These are phyloP conservation scores for Tylopilus rubrobrunneus DNA, from an alignment of 768 basidiomycete genomes.

Conservation along the genomic window DNA sequence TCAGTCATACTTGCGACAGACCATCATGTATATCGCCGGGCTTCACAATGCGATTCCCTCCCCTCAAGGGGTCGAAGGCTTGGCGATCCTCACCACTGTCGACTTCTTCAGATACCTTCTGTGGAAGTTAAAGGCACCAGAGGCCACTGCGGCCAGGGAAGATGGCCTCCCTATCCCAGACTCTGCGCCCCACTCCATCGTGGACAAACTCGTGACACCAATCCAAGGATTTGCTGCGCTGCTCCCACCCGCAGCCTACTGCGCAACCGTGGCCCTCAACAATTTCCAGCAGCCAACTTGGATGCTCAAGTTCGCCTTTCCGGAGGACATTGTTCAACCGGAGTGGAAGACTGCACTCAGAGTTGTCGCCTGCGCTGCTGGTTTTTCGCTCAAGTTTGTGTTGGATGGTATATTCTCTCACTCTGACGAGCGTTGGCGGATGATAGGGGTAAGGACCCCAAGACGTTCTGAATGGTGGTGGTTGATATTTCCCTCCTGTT, in stretches of 20 bases:
- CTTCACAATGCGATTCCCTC: constrained; percentile 11
- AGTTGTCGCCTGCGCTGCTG: constrained; percentile 26
- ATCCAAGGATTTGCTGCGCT: constrained; percentile 23
- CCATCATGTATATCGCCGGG: constrained; percentile 29
- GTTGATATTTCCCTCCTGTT: background rate
- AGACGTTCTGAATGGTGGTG: background rate
- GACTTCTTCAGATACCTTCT: constrained; percentile 21
- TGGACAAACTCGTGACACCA: constrained; percentile 27
- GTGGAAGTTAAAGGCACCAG: constrained; percentile 2
- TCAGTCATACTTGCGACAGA: constrained; percentile 10
- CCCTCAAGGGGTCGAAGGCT: constrained; percentile 19
- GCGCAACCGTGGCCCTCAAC: constrained; percentile 25
- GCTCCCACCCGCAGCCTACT: constrained; percentile 28
- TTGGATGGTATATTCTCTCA: constrained; percentile 9
- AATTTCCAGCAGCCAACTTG: constrained; percentile 35
- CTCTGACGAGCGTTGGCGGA: constrained; percentile 30
- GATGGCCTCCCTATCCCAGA: constrained; percentile 18
- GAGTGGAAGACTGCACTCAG: constrained; percentile 24
- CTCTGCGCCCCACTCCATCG: constrained; percentile 11
- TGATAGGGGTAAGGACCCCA: constrained; percentile 28
- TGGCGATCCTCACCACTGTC: constrained; percentile 24
- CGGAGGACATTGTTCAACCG: constrained; percentile 19
- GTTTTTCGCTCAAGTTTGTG: constrained; percentile 16
- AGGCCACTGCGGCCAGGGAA: constrained; percentile 6
- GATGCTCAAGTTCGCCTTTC: constrained; percentile 28